phyloP scores from a whole-genome alignment of 139 green algal species.

The Spirogloea muscicola region DNA sequence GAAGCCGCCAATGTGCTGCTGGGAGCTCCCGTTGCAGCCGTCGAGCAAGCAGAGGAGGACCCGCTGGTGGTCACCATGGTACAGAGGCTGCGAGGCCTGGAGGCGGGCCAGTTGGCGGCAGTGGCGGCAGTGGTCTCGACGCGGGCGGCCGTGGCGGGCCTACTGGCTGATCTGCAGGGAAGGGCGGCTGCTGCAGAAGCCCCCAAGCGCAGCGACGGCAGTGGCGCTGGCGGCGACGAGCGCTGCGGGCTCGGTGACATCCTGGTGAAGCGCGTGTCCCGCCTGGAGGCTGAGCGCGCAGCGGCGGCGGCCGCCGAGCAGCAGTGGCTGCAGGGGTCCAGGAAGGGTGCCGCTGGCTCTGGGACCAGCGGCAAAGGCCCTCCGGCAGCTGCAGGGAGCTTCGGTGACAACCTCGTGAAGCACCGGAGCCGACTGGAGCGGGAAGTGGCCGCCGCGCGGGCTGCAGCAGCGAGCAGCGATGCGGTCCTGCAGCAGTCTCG shows the following conservation, averaged over 20 bases:
- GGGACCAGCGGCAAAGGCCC: not conserved
- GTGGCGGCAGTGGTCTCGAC: conserved; percentile 26
- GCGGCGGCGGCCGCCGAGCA: too few relatives aligned
- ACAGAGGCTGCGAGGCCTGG: not conserved
- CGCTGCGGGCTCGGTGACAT: conserved; percentile 22
- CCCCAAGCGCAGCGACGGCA: too few relatives aligned
- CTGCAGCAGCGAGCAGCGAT: conserved; percentile 2
- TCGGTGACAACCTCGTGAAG: conserved; percentile 33
- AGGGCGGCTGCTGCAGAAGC: too few relatives aligned
- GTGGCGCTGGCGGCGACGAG: not conserved
- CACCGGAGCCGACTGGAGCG: conserved; percentile 21
- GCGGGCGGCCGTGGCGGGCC: conserved; percentile 5
- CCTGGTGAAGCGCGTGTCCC: conserved; percentile 35
- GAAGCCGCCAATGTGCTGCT: too few relatives aligned
- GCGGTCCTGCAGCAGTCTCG: conserved; percentile 21
- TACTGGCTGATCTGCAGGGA: conserved; percentile 19
- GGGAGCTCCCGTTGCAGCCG: too few relatives aligned
- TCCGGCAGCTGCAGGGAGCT: not conserved
- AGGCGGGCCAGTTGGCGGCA: conserved; percentile 6
- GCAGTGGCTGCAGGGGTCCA: too few relatives aligned
- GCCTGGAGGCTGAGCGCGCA: conserved; percentile 36
- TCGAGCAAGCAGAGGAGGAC: not conserved
- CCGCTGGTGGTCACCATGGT: conserved; percentile 29
- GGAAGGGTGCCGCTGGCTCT: not conserved
- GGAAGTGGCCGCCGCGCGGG: conserved; percentile 12